A percentile compares a stretch with the other conserved stretches of the same genome.
Evolutionary conservation across 2,329 filamentous ascomycete genomes (phyloP).

Genomic region (Lojkania enalia): DNA sequence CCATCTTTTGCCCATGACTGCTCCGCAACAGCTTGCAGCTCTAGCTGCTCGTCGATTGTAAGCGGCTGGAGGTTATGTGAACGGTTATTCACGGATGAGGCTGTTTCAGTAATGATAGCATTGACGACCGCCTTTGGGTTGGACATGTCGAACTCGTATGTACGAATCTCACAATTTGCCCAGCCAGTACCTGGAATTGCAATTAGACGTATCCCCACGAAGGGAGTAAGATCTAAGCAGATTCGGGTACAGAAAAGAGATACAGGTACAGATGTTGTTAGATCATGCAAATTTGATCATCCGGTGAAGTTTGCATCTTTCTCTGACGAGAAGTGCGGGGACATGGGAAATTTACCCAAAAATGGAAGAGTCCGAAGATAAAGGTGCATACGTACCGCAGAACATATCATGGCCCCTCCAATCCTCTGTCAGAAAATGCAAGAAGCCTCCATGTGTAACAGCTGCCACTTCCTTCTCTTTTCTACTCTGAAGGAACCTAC

Average conservation of each 20-base stretch:
- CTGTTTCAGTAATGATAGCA: conserved; percentile 17
- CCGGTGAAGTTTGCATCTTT: no score
- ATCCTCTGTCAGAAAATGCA: conserved; percentile 14
- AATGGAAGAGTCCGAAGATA: neutral
- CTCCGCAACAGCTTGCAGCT: conserved; percentile 13
- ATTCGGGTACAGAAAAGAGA: no score
- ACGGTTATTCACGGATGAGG: conserved; percentile 5
- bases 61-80: neutral
- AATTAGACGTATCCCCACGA: no score
- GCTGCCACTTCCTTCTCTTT: conserved; percentile 10
- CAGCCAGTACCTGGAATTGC: conserved; percentile 25
- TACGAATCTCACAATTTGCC: conserved; percentile 22
- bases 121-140: conserved; percentile 6
- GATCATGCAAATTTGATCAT: no score
- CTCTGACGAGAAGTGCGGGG: no score
- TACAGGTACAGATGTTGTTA: no score
- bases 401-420: conserved; percentile 6
- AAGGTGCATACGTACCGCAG: conserved; percentile 12
- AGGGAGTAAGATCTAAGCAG: no score
- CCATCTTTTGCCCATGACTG: conserved; percentile 15
- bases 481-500: conserved; percentile 11
- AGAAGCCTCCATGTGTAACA: conserved; percentile 10
- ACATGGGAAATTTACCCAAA: neutral
- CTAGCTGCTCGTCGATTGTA: conserved; percentile 8
- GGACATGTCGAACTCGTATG: conserved; percentile 18